Base-by-base conservation (phyloP, 495 filamentous ascomycete genomes). In the Penicillium canescens region DNA sequence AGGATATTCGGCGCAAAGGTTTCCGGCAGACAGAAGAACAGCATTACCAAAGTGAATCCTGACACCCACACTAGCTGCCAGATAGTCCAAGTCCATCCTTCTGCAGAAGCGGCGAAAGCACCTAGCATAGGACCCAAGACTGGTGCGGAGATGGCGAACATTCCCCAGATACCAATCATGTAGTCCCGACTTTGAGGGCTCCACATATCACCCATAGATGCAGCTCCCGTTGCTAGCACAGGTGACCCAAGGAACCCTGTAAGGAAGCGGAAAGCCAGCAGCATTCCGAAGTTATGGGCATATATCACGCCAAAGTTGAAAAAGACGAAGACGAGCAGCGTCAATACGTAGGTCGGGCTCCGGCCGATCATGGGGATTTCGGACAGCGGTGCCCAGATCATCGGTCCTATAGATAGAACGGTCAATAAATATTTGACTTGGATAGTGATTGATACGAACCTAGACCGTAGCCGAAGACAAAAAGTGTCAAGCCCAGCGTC, bases 1-100 rank as follows among this genome's bases (percentile, higher is more conserved):
- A 86, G 72, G 57, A 86, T 84, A 59, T 81, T 85, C 0, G 74
- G 68, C 23, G 79, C 72, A 11, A 73, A 79, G 0, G 82, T 86
- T 61, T 86, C 83, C 0, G 82, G 83, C 0, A 85, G 62, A 38
- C 73, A 67, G 52, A 85, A 65, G 48, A 85, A 77, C 44, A 83
- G 59, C 1, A 74, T 35, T 3, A 84, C 54, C 38, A 79, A 70
- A 13, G 79, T 57, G 16, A 78, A 72, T 0, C 59, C 75, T 6
- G 71, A 65, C 2, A 79, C 44, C 76, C 78, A 80, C 1, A 79
- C 55, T 8, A 82, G 56, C 41, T 71, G 63, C 77, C 77, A 82
- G 14, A 80, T 71, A 1, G 72, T 69, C 75, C 76, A 79, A 0
- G 61, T 68, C 78, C 77, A 80, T 7, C 60, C 84, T 12, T 75